A percentile compares a stretch with the other conserved stretches of the same genome.
phyloP scores from a whole-genome alignment of 1,284 basidiomycete species.

The Lignosus rhinocerotis region DNA sequence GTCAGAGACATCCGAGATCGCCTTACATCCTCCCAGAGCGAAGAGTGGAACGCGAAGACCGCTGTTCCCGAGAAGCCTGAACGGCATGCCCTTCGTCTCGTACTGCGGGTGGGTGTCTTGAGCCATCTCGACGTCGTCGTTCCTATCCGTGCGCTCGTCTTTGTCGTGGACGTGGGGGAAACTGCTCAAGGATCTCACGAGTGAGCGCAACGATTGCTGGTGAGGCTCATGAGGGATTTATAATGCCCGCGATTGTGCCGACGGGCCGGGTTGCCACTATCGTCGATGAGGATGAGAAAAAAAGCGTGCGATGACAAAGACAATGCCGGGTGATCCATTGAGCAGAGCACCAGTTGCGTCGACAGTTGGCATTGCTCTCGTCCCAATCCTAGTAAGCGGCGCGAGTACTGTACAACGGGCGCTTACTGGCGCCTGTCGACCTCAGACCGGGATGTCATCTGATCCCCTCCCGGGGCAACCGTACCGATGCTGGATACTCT shows the following conservation, averaged over 20 bases:
- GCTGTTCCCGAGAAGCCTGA: slow-evolving; percentile 71
- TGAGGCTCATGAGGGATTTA: not conserved
- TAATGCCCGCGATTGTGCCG: slow-evolving; percentile 4
- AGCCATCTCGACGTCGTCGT: slow-evolving; percentile 1
- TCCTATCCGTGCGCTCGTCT: not conserved
- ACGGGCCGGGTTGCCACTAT: not conserved
- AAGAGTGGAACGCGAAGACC: slow-evolving; percentile 79
- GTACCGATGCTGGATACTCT: too few relatives aligned
- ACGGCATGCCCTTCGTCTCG: slow-evolving; percentile 69
- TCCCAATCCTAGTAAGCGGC: too few relatives aligned
- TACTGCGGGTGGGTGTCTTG: slow-evolving; percentile 32
- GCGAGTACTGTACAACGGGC: not conserved
- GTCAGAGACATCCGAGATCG: not conserved
- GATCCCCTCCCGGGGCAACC: not conserved
- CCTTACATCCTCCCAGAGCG: slow-evolving; percentile 73
- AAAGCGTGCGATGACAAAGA: too few relatives aligned
- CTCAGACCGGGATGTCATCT: slow-evolving; percentile 1
- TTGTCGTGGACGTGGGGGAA: not conserved
- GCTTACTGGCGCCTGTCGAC: not conserved
- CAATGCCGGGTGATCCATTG: too few relatives aligned
- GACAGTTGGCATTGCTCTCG: not conserved
- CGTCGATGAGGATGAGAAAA: not conserved
- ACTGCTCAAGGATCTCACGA: not conserved
- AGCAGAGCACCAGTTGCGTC: not conserved
- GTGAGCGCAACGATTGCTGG: not conserved